Percentiles rank a stretch among this genome's conserved stretches.
phyloP scores from a whole-genome alignment of 108 stramenopile species.

The Mediolabrus comicus region DNA sequence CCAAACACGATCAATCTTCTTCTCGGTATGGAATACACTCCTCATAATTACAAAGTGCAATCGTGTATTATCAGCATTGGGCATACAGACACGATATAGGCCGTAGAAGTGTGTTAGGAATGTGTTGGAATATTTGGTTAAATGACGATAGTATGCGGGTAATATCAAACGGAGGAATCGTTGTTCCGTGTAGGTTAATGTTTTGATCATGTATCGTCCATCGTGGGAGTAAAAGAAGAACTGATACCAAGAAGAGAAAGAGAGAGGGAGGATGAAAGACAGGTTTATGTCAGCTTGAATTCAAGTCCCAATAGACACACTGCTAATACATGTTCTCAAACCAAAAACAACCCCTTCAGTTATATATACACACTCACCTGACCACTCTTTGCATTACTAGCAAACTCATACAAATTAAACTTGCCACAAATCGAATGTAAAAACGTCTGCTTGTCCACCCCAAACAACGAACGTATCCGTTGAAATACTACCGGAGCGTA shows the following conservation, averaged over 20 bases:
- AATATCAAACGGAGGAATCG: constrained; percentile 87
- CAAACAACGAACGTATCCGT: constrained; percentile 58
- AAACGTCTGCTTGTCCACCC: constrained; percentile 71
- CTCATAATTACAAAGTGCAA: constrained; percentile 75
- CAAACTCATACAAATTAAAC: constrained; percentile 88
- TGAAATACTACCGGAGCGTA: constrained; percentile 75
- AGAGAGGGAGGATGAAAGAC: not conserved
- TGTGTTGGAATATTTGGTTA: constrained; percentile 67
- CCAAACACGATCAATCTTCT: constrained; percentile 61
- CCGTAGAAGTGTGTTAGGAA: constrained; percentile 85
- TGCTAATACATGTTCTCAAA: not conserved
- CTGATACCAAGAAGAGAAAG: constrained; percentile 14
- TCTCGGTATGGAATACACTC: constrained; percentile 61
- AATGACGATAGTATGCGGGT: constrained; percentile 82
- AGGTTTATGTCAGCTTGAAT: too few relatives aligned
- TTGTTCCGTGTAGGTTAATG: constrained; percentile 74
- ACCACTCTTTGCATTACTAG: constrained; percentile 86
- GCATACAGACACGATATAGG: constrained; percentile 85
- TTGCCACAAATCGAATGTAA: constrained; percentile 83
- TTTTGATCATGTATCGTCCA: constrained; percentile 87
- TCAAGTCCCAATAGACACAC: too few relatives aligned
- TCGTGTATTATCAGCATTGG: constrained; percentile 46
- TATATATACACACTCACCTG: constrained; percentile 32
- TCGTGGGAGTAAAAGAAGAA: constrained; percentile 95
- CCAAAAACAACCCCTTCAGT: not conserved